A percentile compares a stretch with the other conserved stretches of the same genome.
Conservation (phyloP, 345 rosid species). For the Boechera stricta region DNA sequence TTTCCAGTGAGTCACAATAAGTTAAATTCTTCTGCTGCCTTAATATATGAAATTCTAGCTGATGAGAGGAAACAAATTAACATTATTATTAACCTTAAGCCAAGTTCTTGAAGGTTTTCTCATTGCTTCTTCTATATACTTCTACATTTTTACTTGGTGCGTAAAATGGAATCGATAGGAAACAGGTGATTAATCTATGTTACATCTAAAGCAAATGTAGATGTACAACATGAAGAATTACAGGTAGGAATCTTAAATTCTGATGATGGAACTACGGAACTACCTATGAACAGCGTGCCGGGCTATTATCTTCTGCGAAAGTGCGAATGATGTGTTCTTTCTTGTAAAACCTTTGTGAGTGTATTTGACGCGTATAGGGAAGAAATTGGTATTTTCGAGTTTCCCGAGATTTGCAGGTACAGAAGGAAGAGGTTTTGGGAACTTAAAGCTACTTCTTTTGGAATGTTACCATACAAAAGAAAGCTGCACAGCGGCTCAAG, state of each 20-base stretch:
- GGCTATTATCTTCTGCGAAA: constrained; percentile 24
- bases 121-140: constrained; percentile 33
- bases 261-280: constrained; percentile 12
- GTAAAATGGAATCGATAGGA: constrained; percentile 11
- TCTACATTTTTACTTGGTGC: constrained; percentile 38
- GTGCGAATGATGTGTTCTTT: constrained; percentile 16
- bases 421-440: background rate
- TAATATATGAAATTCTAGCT: constrained; percentile 19
- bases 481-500: constrained; percentile 62
- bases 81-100: constrained; percentile 33
- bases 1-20: constrained; percentile 8
- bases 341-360: background rate
- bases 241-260: constrained; percentile 30
- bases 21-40: constrained; percentile 11
- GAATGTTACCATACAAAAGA: constrained; percentile 65
- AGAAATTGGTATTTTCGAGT: constrained; percentile 22
- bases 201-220: constrained; percentile 28
- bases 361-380: constrained; percentile 11
- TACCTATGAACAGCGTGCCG: constrained; percentile 34
- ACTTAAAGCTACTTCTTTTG: constrained; percentile 57
- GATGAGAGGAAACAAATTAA: constrained; percentile 24
- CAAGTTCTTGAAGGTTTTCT: constrained; percentile 35
- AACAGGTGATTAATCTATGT: constrained; percentile 30
- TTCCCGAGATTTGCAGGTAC: constrained; percentile 34
- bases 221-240: constrained; percentile 42